A percentile compares a stretch with the other conserved stretches of the same genome.
phyloP scores from a whole-genome alignment of 1,284 basidiomycete genomes.

The Apiotrichum domesticum region DNA sequence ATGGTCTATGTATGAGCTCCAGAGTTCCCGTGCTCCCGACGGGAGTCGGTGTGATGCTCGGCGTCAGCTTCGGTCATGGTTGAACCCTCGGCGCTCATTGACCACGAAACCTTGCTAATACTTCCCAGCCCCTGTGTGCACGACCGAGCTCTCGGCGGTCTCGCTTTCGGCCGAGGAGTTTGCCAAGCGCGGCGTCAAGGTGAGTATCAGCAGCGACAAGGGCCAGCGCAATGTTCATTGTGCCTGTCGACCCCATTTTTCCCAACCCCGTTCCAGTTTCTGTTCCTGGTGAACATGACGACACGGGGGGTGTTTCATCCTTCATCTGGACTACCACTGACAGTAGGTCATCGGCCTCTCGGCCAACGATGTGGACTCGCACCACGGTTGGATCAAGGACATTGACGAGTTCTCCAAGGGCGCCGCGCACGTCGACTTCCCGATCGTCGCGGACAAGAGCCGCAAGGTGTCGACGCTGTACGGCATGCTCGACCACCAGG shows the following conservation, averaged over 20 bases:
- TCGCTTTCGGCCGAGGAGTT: constrained; percentile 83
- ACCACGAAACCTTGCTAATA: background rate
- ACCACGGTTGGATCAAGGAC: constrained; percentile 86
- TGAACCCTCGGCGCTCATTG: background rate
- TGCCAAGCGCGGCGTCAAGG: constrained; percentile 78
- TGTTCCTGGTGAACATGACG: no score
- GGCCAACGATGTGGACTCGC: constrained; percentile 80
- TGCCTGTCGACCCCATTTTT: no score
- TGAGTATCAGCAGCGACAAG: constrained; percentile 8
- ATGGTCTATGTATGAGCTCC: no score
- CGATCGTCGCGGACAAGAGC: constrained; percentile 91
- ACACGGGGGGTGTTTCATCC: no score
- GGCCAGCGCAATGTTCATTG: no score
- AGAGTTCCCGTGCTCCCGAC: no score
- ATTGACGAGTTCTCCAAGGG: constrained; percentile 63
- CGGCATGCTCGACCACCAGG: constrained; percentile 86
- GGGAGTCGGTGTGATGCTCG: constrained; percentile 9
- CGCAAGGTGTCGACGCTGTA: constrained; percentile 68
- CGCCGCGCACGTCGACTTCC: constrained; percentile 72
- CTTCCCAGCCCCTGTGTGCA: constrained; percentile 57
- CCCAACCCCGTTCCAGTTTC: no score
- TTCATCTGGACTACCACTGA: no score
- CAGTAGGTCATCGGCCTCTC: constrained; percentile 72
- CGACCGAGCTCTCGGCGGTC: constrained; percentile 95
- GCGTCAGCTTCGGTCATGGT: constrained; percentile 7